Evolutionary conservation across 768 basidiomycete species (phyloP), one percentile per base, ranked within the genome.

Genomic region (Rhizopogon rudus): DNA sequence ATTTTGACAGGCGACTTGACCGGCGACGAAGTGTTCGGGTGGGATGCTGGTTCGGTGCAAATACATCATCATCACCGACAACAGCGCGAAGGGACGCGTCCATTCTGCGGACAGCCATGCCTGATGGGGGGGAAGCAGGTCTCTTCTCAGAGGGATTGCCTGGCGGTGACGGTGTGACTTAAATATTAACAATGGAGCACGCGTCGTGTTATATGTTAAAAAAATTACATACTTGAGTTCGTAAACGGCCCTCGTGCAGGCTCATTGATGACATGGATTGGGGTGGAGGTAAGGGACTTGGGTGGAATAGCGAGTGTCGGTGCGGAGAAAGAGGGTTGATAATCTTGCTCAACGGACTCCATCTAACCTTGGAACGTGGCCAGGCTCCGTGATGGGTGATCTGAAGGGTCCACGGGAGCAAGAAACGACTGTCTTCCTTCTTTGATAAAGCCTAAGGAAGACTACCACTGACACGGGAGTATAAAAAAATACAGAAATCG

Each of bases 1-100:
- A 79, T n/a, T 65, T 71, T 39, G 76, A 73, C 40, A 77, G 61
- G 51, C 66, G 76, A 57, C 72, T 75, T 14, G 75, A 70, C 39
- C 72, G 71, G 17, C 71, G 73, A 16, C 66, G 68, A 57, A 73
- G 59, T 8, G 57, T 53, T n/a, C 40, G 42, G 0, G 56, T 16
- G 5, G 57, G 33, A 6, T 20, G 25, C 10, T 52, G 55, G 12
- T 16, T 37, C 13, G 56, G 49, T 43, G 57, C 43, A 5, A 53
- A 46, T 0, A 51, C 20, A 40, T 60, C 57, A 35, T 57, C 48
- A 17, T 68, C 61, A 28, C 37, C 5, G 12, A 41, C 13, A 29
- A 57, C 40, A 43, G 46, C 51, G 61, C 57, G 60, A 33, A 61
- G 33, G 25, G 59, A 67, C 63, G 68, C 54, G 68, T 63, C 59